Evolutionary conservation across 495 filamentous ascomycete species (phyloP).

Genomic region (Penicillium nucicola): DNA sequence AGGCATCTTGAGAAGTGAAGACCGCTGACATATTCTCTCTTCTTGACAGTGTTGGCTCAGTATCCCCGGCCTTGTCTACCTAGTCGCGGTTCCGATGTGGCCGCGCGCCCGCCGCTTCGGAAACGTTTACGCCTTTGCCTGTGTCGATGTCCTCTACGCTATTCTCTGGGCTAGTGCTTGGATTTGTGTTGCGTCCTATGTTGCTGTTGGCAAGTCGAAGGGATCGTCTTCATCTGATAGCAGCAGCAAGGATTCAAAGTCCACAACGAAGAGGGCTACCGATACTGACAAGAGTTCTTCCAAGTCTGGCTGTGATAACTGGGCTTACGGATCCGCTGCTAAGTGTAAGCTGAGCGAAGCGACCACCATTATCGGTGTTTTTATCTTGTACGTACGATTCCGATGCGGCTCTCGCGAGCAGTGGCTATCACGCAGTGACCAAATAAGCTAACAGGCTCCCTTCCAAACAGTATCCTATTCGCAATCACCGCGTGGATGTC

Average conservation of each 20-base stretch:
- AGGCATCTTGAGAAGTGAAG: too few relatives aligned
- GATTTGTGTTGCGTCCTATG: constrained; percentile 70
- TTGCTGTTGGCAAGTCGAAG: constrained; percentile 39
- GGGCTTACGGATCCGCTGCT: constrained; percentile 48
- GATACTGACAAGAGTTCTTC: constrained; percentile 10
- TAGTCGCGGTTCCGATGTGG: constrained; percentile 80
- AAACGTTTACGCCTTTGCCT: constrained; percentile 77
- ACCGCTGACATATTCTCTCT: constrained; percentile 12
- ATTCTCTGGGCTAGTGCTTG: constrained; percentile 86
- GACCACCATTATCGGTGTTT: constrained; percentile 71
- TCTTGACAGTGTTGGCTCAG: constrained; percentile 73
- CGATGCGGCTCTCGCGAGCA: background rate
- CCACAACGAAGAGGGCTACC: constrained; percentile 12
- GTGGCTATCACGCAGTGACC: too few relatives aligned
- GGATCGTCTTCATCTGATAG: background rate
- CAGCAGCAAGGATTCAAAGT: constrained; percentile 15
- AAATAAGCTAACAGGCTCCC: constrained; percentile 9
- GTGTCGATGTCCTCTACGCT: constrained; percentile 67
- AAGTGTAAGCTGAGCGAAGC: constrained; percentile 75
- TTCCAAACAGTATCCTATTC: constrained; percentile 64
- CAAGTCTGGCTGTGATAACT: constrained; percentile 45
- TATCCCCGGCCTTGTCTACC: constrained; percentile 78
- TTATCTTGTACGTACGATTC: constrained; percentile 66
- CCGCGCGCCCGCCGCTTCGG: constrained; percentile 74
- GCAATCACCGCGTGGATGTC: constrained; percentile 68